Percentiles rank a stretch among this genome's conserved stretches.
Evolutionary conservation across 257 asterid species (phyloP).

Genomic region (Cruciata laevipes): DNA sequence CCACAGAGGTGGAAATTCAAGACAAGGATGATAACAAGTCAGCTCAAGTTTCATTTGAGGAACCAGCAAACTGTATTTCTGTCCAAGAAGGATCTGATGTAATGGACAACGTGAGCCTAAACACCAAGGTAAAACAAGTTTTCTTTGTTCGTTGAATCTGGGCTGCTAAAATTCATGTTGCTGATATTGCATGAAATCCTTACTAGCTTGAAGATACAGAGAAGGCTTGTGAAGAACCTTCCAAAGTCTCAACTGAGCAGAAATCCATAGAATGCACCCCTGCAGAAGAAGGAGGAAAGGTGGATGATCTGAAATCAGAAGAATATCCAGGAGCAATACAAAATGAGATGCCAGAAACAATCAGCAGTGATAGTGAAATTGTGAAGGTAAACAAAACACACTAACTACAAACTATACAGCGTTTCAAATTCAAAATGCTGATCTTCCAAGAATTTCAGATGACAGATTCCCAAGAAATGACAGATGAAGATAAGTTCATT

Average conservation of each 20-base stretch:
- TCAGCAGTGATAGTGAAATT: background rate
- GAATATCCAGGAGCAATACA: no score
- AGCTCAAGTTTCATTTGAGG: background rate
- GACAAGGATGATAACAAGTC: background rate
- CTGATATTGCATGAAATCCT: background rate
- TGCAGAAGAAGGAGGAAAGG: constrained; percentile 3
- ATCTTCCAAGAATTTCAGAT: background rate
- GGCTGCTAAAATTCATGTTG: background rate
- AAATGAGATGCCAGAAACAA: constrained; percentile 2
- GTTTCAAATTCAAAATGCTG: background rate
- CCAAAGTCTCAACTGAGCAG: background rate
- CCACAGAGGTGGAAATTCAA: background rate
- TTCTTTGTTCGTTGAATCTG: background rate
- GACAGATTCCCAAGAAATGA: constrained; percentile 4
- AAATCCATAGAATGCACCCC: background rate
- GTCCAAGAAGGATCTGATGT: constrained; percentile 9
- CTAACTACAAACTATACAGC: background rate
- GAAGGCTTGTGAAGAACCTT: background rate
- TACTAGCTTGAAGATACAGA: background rate
- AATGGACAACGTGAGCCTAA: background rate
- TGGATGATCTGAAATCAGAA: background rate
- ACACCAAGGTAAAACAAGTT: background rate
- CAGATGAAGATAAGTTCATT: background rate
- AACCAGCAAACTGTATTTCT: constrained; percentile 3
- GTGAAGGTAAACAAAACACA: background rate